Base-by-base conservation (phyloP, 2,329 filamentous ascomycete species). In the Penicillium sp. region DNA sequence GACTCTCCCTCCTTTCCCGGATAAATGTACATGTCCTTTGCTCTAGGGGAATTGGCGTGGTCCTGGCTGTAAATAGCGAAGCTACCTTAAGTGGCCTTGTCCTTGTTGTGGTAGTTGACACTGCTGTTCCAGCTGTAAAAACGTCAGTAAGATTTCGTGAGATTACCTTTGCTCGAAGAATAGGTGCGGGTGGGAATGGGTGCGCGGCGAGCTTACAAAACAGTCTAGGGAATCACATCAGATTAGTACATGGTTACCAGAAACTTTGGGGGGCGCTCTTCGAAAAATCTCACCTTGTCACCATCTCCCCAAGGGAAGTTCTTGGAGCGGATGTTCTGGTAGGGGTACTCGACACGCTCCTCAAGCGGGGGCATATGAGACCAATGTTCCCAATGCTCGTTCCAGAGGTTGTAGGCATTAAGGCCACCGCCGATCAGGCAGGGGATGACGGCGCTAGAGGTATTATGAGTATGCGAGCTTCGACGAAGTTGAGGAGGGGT, bases 51-150 rank as follows among this genome's bases (percentile, higher is more conserved):
- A 50, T 47, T 54, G 52, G 51, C 48, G 45, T 58, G 50, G 49
- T 56, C 45, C 50, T 45, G 31, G 47, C 55, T 19, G 30, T 52
- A 46, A 15, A 35, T 52, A 46, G 11, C 54, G 44, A 35, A 44
- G 54, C 23, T 52, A 58, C 69, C 77, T 26, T 77, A 81, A 63
- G 74, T 76, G 52, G 74, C 70, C 86, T 91, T 92, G 84, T 96
- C 90, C 84, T 90, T 91, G 85, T 96, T 93, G 89, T 98, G 93
- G 85, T 96, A 94, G 89, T 98, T 98, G 85, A 97, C 93, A 63
- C 85, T 86, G 69, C 89, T 84, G 83, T 98, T 98, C 95, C 95
- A 99, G 90, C 91, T 92, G 72, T 56, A 38, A 17, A 30, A 31
- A 38, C 57, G 64, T 72, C 67, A 71, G 69, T 62, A 51, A 17